Conservation (phyloP, 805 yeast species). For the Limtongia smithiae region DNA sequence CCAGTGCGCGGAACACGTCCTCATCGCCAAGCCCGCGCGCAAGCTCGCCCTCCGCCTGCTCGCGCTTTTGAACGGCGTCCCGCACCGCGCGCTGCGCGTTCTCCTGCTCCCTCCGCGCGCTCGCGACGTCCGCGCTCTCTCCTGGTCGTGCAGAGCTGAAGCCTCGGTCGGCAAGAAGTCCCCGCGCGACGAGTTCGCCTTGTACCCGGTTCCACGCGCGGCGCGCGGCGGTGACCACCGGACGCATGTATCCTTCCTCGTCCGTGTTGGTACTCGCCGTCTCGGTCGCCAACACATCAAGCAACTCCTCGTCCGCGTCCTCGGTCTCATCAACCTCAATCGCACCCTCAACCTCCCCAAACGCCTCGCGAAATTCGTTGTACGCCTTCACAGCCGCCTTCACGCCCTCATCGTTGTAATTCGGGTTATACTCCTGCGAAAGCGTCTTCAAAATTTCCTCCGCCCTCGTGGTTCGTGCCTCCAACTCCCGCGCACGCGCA, state of each 20-base stretch:
- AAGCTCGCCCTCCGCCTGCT: conserved; percentile 27
- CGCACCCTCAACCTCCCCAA: conserved; percentile 18
- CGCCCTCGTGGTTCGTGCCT: conserved; percentile 27
- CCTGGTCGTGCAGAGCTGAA: background rate
- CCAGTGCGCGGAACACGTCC: conserved; percentile 60
- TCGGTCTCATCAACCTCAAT: background rate
- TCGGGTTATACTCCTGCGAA: conserved; percentile 64
- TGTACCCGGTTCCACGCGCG: conserved; percentile 14
- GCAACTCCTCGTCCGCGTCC: conserved; percentile 14
- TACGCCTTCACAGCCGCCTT: conserved; percentile 58
- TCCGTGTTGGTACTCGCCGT: conserved; percentile 11
- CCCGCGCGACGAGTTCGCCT: conserved; percentile 13
- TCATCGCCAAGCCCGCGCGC: conserved; percentile 49
- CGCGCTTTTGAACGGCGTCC: conserved; percentile 27
- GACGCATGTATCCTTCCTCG: background rate
- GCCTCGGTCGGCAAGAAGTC: conserved; percentile 25
- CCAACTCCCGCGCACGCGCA: conserved; percentile 2
- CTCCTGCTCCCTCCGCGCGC: conserved; percentile 21
- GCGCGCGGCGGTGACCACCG: conserved; percentile 19
- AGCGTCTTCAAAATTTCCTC: conserved; percentile 46
- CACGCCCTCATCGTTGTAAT: conserved; percentile 83
- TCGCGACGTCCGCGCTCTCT: conserved; percentile 17
- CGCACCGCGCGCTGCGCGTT: conserved; percentile 3
- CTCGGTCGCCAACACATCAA: conserved; percentile 18
- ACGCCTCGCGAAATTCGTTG: conserved; percentile 33